These are phyloP conservation scores for Fusarium succisae DNA, from an alignment of 2,329 filamentous ascomycete genomes.

Conservation along the genomic window DNA sequence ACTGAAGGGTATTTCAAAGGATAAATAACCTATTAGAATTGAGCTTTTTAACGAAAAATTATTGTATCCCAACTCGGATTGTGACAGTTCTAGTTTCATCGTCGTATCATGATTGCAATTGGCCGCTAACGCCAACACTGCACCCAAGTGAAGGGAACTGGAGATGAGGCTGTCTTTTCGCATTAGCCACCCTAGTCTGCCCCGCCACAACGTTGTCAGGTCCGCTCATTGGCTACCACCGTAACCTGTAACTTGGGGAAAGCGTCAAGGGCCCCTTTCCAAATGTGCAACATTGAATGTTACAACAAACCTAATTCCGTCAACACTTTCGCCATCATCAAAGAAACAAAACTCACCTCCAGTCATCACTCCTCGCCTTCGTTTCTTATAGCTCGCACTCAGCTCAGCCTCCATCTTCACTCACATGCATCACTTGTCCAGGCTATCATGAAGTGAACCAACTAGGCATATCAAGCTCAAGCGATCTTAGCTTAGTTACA, in stretches of 20 bases:
- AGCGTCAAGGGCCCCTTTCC: slow-evolving; percentile 32
- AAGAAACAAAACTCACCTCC: neutral
- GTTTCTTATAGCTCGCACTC: slow-evolving; percentile 1
- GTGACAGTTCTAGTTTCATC: slow-evolving; percentile 5
- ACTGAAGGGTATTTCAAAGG: neutral
- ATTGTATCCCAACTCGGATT: neutral
- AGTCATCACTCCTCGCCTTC: neutral
- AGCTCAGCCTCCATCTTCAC: neutral
- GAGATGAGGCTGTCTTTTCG: neutral
- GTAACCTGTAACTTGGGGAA: slow-evolving; percentile 17
- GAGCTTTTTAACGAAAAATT: neutral
- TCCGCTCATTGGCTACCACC: slow-evolving; percentile 30
- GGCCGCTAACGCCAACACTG: neutral
- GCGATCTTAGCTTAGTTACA: slow-evolving; percentile 12
- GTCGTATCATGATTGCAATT: neutral
- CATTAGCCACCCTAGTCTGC: slow-evolving; percentile 27
- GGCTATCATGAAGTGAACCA: slow-evolving; percentile 34
- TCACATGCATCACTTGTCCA: neutral
- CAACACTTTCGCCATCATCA: slow-evolving; percentile 24
- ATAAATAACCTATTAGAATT: neutral
- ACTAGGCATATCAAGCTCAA: slow-evolving; percentile 5
- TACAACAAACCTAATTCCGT: slow-evolving; percentile 15
- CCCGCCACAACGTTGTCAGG: slow-evolving; percentile 21
- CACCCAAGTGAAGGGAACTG: neutral
- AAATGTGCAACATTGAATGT: slow-evolving; percentile 11